phyloP scores from a whole-genome alignment of 2,329 filamentous ascomycete species.

The Fusarium udum region DNA sequence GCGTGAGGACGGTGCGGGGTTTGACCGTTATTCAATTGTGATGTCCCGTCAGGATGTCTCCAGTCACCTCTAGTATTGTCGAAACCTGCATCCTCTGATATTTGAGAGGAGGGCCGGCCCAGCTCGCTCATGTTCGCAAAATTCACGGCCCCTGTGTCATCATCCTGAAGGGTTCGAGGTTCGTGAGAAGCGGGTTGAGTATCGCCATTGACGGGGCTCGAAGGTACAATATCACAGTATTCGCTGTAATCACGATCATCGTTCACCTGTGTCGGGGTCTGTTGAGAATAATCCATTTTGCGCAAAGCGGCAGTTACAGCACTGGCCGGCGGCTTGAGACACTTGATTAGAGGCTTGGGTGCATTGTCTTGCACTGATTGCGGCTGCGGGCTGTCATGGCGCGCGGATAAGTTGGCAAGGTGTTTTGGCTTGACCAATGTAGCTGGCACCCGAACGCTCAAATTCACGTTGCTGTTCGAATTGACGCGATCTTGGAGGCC shows the following conservation, averaged over 20 bases:
- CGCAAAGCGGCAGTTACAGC: slow-evolving; percentile 29
- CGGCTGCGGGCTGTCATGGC: slow-evolving; percentile 35
- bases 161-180: slow-evolving; percentile 52
- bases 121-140: slow-evolving; percentile 53
- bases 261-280: slow-evolving; percentile 66
- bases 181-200: slow-evolving; percentile 46
- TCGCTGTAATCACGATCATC: slow-evolving; percentile 65
- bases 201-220: slow-evolving; percentile 40
- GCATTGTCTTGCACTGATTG: slow-evolving; percentile 36
- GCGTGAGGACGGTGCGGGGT: slow-evolving; percentile 47
- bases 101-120: slow-evolving; percentile 52
- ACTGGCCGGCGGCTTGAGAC: slow-evolving; percentile 27
- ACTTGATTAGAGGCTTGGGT: slow-evolving; percentile 26
- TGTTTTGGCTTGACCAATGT: slow-evolving; percentile 5
- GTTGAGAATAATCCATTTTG: slow-evolving; percentile 59
- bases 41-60: slow-evolving; percentile 49
- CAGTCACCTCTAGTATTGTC: slow-evolving; percentile 52
- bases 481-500: slow-evolving; percentile 27
- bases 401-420: slow-evolving; percentile 12
- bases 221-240: slow-evolving; percentile 48
- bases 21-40: slow-evolving; percentile 46
- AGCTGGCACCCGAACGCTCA: neutral
- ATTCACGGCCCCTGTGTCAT: slow-evolving; percentile 62
- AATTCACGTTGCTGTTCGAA: slow-evolving; percentile 1
- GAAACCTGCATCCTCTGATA: slow-evolving; percentile 54